Evolutionary conservation across 169 alveolate genomes (phyloP), one percentile per base, ranked within the genome.

Genomic region (Plasmodium falciparum): DNA sequence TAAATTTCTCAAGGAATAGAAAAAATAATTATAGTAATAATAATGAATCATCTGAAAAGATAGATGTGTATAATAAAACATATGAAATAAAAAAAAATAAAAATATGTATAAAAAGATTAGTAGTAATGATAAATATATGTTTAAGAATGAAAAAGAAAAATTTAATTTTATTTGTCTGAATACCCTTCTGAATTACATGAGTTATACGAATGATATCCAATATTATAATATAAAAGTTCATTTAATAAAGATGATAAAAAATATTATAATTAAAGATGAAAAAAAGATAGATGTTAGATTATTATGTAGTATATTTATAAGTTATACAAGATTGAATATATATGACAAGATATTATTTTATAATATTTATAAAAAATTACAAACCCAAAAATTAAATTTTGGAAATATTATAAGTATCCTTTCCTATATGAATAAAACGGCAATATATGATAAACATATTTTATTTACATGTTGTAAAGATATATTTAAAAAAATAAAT

Each of bases 171-270:
- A 24, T 78, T 22, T 78, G 78, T 9, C 20, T 78, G 1, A 59
- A 76, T 2, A 65, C 80, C 3, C 43, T 78, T 3, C 39, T 78
- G 7, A 78, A 78, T 22, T 78, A 66, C 26, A 78, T 78, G 78
- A 78, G 89, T 59, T 12, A 22, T 13, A 78, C 89, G 8, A 76
- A 78, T 9, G 76, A 78, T 47, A 78, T 78, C 4, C 89, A 78
- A 45, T 65, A 71, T 13, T 78, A 78, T 58, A 70, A 78, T 33
- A 13, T 70, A 33, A 78, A 78, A 43, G 52, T 78, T 2, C 49
- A 52, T 11, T 73, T 78, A 3, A 50, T 78, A 0, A 52, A 78
- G 39, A 26, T 78, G 47, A 78, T 78, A 66, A 70, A 67, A 22
- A 49, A 26, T 6, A 78, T 50, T 2, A 70, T 78, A 78, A 15